Conservation (phyloP, 2,329 filamentous ascomycete species). For the Dactylellina sp. region DNA sequence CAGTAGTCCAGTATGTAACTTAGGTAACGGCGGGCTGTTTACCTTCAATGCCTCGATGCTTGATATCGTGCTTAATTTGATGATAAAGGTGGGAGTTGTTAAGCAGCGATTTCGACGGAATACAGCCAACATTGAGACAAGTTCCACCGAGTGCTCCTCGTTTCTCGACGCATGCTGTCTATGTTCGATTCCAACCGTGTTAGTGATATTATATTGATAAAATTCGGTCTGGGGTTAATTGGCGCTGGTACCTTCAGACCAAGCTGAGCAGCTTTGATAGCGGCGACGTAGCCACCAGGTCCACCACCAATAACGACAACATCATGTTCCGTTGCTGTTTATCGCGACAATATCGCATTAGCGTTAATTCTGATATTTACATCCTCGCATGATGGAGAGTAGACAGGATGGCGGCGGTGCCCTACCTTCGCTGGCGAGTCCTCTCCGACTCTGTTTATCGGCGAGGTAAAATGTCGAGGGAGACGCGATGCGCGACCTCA, state of each 20-base stretch:
- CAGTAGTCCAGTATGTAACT: too few species aligned
- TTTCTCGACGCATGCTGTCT: conserved; percentile 99
- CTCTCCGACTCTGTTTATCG: conserved; percentile 47
- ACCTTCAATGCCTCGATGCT: conserved; percentile 90
- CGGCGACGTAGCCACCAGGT: conserved; percentile 97
- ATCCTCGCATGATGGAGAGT: background rate
- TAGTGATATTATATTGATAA: background rate
- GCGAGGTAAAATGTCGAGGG: conserved; percentile 52
- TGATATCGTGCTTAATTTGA: conserved; percentile 95
- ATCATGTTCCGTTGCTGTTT: conserved; percentile 85
- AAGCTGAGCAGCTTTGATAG: conserved; percentile 98
- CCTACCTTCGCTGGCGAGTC: conserved; percentile 62
- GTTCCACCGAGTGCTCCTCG: conserved; percentile 93
- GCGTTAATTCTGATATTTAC: background rate
- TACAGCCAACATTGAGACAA: conserved; percentile 98
- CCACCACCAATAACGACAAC: conserved; percentile 97
- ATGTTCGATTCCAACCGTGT: conserved; percentile 14
- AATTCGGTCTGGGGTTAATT: background rate
- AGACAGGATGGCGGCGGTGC: background rate
- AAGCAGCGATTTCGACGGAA: conserved; percentile 98
- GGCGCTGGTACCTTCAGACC: conserved; percentile 81
- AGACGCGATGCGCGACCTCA: conserved; percentile 48
- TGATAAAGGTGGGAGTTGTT: conserved; percentile 99
- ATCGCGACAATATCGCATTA: conserved; percentile 21
- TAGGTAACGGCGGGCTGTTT: too few species aligned